These are phyloP conservation scores for Leucaena leucocephala DNA, from an alignment of 306 rosid genomes.

Conservation along the genomic window DNA sequence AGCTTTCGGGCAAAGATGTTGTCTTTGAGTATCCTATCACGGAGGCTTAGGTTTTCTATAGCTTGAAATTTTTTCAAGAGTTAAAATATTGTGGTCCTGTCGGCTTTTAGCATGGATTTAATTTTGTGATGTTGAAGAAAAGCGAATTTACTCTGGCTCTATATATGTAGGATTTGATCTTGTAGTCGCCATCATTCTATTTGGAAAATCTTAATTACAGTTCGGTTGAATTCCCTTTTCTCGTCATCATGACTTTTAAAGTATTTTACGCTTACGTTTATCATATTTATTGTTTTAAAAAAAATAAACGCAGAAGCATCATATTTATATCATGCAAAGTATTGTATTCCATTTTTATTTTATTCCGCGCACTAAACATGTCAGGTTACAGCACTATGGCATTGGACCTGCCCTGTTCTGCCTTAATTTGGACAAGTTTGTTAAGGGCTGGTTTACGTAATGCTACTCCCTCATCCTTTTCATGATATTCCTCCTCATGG, in stretches of 20 bases:
- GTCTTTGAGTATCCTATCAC: conserved; percentile 77
- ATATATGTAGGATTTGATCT: conserved; percentile 16
- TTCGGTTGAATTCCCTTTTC: neutral
- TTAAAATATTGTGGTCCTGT: conserved; percentile 33
- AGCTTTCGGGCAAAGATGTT: conserved; percentile 89
- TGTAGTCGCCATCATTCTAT: neutral
- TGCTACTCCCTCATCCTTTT: neutral
- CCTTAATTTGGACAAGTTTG: neutral
- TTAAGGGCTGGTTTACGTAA: neutral
- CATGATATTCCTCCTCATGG: neutral
- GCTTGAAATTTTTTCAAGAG: conserved; percentile 5
- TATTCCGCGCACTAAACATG: neutral
- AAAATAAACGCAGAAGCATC: neutral
- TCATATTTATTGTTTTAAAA: neutral
- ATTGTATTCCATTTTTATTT: neutral
- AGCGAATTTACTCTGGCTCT: neutral
- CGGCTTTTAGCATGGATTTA: conserved; percentile 34
- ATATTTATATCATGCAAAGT: neutral
- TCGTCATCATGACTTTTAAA: neutral
- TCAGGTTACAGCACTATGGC: neutral
- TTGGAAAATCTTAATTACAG: neutral
- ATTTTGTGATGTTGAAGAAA: neutral
- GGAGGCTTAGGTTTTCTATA: conserved; percentile 53
- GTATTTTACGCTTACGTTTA: neutral
- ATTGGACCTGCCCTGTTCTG: neutral